These are phyloP conservation scores for Wickerhamomyces canadensis DNA, from an alignment of 805 yeast species.

Conservation along the genomic window DNA sequence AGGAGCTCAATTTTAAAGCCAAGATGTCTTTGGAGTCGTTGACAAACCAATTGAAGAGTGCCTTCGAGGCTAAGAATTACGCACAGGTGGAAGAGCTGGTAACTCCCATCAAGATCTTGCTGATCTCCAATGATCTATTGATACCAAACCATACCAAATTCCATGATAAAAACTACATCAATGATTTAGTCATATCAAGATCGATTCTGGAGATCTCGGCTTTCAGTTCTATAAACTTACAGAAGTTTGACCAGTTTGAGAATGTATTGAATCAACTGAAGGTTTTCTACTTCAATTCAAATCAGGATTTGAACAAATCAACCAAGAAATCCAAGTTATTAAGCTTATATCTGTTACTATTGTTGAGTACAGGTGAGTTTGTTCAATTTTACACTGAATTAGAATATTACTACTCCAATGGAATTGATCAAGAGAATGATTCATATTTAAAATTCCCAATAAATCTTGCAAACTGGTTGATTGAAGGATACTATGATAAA, in stretches of 20 bases:
- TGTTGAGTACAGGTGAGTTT: constrained; percentile 77
- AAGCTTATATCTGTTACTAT: constrained; percentile 68
- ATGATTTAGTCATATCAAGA: constrained; percentile 74
- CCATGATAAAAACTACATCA: constrained; percentile 36
- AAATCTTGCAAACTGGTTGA: constrained; percentile 84
- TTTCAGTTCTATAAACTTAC: constrained; percentile 60
- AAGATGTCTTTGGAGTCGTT: constrained; percentile 56
- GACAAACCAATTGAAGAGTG: constrained; percentile 60
- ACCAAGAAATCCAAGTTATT: constrained; percentile 66
- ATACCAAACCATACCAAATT: constrained; percentile 49
- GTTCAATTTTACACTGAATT: constrained; percentile 88
- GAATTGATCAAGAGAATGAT: constrained; percentile 47
- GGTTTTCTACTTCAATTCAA: constrained; percentile 58
- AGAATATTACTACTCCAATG: constrained; percentile 51
- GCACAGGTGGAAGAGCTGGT: constrained; percentile 54
- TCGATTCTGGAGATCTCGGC: constrained; percentile 88
- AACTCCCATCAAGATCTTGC: constrained; percentile 69
- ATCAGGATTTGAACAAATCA: constrained; percentile 34
- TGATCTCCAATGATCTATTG: constrained; percentile 71
- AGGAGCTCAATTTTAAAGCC: background rate
- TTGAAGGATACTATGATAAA: constrained; percentile 95
- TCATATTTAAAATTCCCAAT: constrained; percentile 77
- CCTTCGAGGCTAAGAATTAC: constrained; percentile 61
- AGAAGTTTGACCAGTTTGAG: constrained; percentile 61
- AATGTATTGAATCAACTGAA: constrained; percentile 68